Percentiles rank a stretch among this genome's conserved stretches.
phyloP scores from a whole-genome alignment of 2,329 filamentous ascomycete genomes.

The Fusarium tupiense region DNA sequence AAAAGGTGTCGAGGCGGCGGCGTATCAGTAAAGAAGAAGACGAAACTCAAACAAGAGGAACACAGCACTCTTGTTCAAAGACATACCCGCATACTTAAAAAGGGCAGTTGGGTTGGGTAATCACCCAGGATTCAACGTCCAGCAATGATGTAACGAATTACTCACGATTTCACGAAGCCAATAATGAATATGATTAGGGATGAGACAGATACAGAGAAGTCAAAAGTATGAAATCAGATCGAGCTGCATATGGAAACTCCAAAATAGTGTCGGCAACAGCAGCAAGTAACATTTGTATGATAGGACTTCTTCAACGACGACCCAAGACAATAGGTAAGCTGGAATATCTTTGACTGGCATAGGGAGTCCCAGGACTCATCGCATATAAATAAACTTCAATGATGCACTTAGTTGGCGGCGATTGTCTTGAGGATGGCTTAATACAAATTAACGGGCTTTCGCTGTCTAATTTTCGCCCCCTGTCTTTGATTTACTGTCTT shows the following conservation, averaged over 20 bases:
- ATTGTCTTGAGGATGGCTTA: neutral
- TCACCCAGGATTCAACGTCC: conserved; percentile 19
- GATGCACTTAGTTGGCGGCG: neutral
- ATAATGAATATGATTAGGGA: conserved; percentile 5
- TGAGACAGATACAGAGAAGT: conserved; percentile 5
- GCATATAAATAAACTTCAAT: neutral
- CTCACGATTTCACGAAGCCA: conserved; percentile 38
- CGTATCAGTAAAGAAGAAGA: conserved; percentile 3
- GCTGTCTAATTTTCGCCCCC: neutral
- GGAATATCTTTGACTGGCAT: neutral
- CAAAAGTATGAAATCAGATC: conserved; percentile 27
- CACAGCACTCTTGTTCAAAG: conserved; percentile 39
- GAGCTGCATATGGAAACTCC: conserved; percentile 1
- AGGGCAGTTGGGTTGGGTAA: neutral
- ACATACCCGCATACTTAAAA: neutral
- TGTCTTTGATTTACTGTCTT: neutral
- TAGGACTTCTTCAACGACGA: neutral
- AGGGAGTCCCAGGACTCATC: neutral
- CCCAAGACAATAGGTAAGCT: neutral
- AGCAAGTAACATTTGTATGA: neutral
- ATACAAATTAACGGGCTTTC: neutral
- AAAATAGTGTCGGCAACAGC: neutral
- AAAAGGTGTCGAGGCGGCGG: conserved; percentile 44
- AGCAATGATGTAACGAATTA: conserved; percentile 34
- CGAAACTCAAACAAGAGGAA: conserved; percentile 34